Conservation (phyloP, 768 basidiomycete species). For the Lactarius indigo region DNA sequence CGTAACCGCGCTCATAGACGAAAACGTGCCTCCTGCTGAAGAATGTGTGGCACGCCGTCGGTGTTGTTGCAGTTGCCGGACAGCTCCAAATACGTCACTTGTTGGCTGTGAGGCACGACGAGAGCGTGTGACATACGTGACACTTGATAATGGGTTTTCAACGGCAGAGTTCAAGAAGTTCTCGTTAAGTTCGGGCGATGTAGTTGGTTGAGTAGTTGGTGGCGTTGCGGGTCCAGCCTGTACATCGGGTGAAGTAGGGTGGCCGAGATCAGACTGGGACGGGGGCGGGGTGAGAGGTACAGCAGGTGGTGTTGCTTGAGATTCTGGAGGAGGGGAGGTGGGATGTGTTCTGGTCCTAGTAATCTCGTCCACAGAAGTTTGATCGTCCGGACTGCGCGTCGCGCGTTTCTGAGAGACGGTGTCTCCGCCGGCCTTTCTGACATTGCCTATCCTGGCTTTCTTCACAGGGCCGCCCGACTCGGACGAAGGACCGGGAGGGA, state of each 20-base stretch:
- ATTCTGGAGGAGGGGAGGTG: conserved; percentile 2
- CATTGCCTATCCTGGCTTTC: conserved; percentile 11
- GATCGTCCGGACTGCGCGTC: not conserved
- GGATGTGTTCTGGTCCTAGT: not conserved
- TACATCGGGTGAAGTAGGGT: not conserved
- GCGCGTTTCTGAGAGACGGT: not conserved
- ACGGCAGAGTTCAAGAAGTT: not conserved
- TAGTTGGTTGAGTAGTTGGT: not conserved
- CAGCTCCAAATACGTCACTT: conserved; percentile 39
- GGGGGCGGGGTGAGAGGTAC: not conserved
- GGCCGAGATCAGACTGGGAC: not conserved
- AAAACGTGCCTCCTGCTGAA: conserved; percentile 43
- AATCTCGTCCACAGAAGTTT: not conserved
- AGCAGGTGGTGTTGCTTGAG: not conserved
- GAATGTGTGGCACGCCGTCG: conserved; percentile 7
- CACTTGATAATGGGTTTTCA: not conserved
- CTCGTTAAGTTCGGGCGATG: not conserved
- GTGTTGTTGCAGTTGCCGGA: conserved; percentile 4
- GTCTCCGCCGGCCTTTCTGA: conserved; percentile 14
- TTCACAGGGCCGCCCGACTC: conserved; percentile 2
- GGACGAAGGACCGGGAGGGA: not conserved
- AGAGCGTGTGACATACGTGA: conserved; percentile 16
- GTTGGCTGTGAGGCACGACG: conserved; percentile 28
- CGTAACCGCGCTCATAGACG: conserved; percentile 65
- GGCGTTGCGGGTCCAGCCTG: not conserved